phyloP scores from a whole-genome alignment of 352 stramenopile species.

The Thalassiosira livingstoniorum region DNA sequence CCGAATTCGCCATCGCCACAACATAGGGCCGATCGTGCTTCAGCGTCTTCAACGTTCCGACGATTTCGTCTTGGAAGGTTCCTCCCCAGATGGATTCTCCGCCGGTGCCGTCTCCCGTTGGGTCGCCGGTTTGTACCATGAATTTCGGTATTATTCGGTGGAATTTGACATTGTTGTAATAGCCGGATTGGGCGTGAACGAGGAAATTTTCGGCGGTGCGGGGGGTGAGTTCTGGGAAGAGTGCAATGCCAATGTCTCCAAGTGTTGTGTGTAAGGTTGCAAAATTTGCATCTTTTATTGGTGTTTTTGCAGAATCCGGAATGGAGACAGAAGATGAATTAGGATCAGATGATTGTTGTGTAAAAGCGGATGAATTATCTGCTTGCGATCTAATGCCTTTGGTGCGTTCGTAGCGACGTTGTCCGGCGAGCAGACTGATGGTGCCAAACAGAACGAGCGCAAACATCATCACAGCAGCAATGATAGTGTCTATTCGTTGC shows the following conservation, averaged over 20 bases:
- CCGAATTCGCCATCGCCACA: constrained; percentile 97
- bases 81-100: constrained; percentile 91
- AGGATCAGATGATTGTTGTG: too few relatives aligned
- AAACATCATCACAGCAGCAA: too few relatives aligned
- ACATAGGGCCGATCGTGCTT: constrained; percentile 93
- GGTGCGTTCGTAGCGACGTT: too few relatives aligned
- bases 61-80: constrained; percentile 98
- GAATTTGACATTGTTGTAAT: constrained; percentile 95
- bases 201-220: constrained; percentile 82
- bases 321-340: too few relatives aligned
- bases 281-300: too few relatives aligned
- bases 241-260: constrained; percentile 96
- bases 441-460: too few relatives aligned
- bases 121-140: constrained; percentile 96
- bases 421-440: too few relatives aligned
- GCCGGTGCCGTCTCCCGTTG: constrained; percentile 90
- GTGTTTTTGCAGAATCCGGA: too few relatives aligned
- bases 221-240: constrained; percentile 93
- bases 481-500: too few relatives aligned
- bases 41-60: constrained; percentile 89
- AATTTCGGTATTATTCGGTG: constrained; percentile 97
- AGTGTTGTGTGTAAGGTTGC: constrained; percentile 95
- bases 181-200: constrained; percentile 80
- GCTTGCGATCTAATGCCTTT: too few relatives aligned
- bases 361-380: too few relatives aligned